These are phyloP conservation scores for Pythium chondricola DNA, from an alignment of 352 stramenopile genomes.

Conservation along the genomic window DNA sequence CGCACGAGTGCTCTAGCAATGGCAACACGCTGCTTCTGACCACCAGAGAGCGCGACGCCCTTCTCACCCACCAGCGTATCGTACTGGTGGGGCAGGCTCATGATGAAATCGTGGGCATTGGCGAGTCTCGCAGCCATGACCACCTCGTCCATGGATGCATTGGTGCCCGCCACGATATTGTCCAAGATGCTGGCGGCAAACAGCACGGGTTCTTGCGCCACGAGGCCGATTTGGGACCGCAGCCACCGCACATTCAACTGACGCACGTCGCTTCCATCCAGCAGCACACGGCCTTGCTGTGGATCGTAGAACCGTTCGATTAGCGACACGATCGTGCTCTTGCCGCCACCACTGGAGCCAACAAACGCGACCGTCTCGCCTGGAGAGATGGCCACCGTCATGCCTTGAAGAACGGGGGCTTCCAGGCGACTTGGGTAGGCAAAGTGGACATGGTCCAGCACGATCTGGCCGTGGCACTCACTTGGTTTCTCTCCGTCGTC, in stretches of 20 bases:
- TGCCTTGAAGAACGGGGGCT: background rate
- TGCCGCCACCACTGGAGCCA: slow-evolving; percentile 13
- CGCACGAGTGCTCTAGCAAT: background rate
- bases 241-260: slow-evolving; percentile 53
- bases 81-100: slow-evolving; percentile 69
- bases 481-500: slow-evolving; percentile 13
- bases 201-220: slow-evolving; percentile 67
- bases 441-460: slow-evolving; percentile 43
- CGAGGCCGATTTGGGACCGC: slow-evolving; percentile 34
- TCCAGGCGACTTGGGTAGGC: slow-evolving; percentile 43
- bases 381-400: slow-evolving; percentile 23
- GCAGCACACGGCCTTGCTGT: slow-evolving; percentile 38
- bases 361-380: slow-evolving; percentile 13
- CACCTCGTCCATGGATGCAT: background rate
- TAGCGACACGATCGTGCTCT: slow-evolving; percentile 35
- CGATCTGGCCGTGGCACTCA: slow-evolving; percentile 21
- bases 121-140: slow-evolving; percentile 8
- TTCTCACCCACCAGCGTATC: slow-evolving; percentile 25
- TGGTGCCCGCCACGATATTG: slow-evolving; percentile 39
- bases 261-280: slow-evolving; percentile 56
- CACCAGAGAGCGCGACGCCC: slow-evolving; percentile 45
- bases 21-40: slow-evolving; percentile 31
- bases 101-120: slow-evolving; percentile 36
- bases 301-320: slow-evolving; percentile 82
- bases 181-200: slow-evolving; percentile 73